phyloP scores from a whole-genome alignment of 1,284 basidiomycete species.

The Salmacisia buchloeana region DNA sequence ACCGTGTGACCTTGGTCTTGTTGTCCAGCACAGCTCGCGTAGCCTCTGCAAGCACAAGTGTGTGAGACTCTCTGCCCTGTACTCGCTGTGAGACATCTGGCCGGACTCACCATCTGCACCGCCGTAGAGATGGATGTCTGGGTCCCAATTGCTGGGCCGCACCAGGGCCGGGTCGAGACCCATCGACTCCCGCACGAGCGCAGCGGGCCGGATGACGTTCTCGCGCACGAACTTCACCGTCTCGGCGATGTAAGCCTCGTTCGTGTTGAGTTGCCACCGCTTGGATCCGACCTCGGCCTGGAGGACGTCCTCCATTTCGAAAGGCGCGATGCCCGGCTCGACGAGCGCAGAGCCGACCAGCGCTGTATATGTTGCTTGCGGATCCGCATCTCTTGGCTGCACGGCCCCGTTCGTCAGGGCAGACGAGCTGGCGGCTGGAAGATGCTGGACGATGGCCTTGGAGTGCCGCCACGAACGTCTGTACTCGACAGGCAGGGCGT shows the following conservation, averaged over 20 bases:
- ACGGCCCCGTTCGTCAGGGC: neutral
- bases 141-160: slow-evolving; percentile 70
- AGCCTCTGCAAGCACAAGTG: neutral
- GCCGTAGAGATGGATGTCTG: slow-evolving; percentile 68
- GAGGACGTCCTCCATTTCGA: slow-evolving; percentile 73
- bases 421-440: slow-evolving; percentile 6
- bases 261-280: slow-evolving; percentile 59
- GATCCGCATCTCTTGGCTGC: too few species aligned
- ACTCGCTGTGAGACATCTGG: neutral
- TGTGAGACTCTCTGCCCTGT: neutral
- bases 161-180: slow-evolving; percentile 81
- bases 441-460: slow-evolving; percentile 58
- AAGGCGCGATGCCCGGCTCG: slow-evolving; percentile 70
- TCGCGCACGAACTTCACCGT: slow-evolving; percentile 70
- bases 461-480: slow-evolving; percentile 80
- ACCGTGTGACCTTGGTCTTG: slow-evolving; percentile 78
- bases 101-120: slow-evolving; percentile 58
- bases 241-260: slow-evolving; percentile 69
- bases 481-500: slow-evolving; percentile 68
- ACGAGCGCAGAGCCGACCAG: slow-evolving; percentile 56
- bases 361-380: slow-evolving; percentile 11
- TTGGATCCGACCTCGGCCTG: slow-evolving; percentile 58
- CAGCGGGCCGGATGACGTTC: slow-evolving; percentile 66
- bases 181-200: slow-evolving; percentile 64
- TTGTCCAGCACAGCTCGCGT: slow-evolving; percentile 68